Evolutionary conservation across 2,329 filamentous ascomycete genomes (phyloP), one percentile per base, ranked within the genome.

Genomic region (Rutstroemia sydowiana): DNA sequence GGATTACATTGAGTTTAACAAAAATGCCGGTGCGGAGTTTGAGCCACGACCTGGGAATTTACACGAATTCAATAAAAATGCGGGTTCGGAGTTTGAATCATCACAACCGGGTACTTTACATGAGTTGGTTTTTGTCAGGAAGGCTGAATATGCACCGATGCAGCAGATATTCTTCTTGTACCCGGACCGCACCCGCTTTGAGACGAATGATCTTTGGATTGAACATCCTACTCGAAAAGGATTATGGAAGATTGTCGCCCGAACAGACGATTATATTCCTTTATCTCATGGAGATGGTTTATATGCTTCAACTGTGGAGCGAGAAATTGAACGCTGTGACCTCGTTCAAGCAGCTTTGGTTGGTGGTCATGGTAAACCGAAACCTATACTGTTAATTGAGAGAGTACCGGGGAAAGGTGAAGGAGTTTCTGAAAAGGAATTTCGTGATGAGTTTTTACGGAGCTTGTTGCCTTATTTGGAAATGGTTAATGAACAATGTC

Each of bases 201-300:
- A 47, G 21, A 40, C 23, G 5, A 47, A 47, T 14, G 54, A 56
- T 43, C 32, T 56, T 13, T 56, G 51, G 43, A 45, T n/a, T 11
- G 32, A 51, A 30, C 51, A 56, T 45, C 44, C 48, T 2, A 49
- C 54, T 18, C 49, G 45, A 8, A 32, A 48, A 30, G 48, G 34
- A 20, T 30, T 56, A 30, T 56, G 51, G 48, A 40, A 47, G 21
- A 51, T 47, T 37, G 43, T 37, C 14, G 54, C 44, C 5, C 47
- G 54, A 20, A 48, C 45, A 16, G 52, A 54, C 31, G 51, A 56
- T 18, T 48, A 48, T 41, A 32, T 54, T 14, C 21, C 42, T 18
- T 16, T 50, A 1, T 13, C 47, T 4, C 46, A 54, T 42, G 46
- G 46, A 34, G 46, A 50, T 44, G 42, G 37, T 16, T 31, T 50